Evolutionary conservation across 352 stramenopile genomes (phyloP).

Genomic region (Pythium sukuiense): DNA sequence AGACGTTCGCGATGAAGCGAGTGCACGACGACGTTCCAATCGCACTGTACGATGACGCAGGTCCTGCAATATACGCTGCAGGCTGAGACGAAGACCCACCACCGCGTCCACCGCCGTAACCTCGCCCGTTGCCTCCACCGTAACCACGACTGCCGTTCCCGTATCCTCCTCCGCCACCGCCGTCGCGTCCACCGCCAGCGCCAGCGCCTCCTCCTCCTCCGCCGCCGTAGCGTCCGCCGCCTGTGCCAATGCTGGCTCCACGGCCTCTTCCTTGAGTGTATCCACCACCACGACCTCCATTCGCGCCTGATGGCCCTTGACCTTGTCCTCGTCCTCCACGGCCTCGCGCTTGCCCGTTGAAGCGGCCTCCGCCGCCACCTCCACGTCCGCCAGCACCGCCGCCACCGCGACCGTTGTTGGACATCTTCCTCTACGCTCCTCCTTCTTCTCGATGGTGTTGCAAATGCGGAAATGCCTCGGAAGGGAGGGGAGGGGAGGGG

Average conservation of each 20-base stretch:
- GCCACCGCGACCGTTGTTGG: neutral
- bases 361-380: neutral
- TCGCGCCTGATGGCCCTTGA: neutral
- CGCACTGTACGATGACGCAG: conserved; percentile 4
- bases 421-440: neutral
- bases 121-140: neutral
- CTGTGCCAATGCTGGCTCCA: neutral
- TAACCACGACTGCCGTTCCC: neutral
- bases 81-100: neutral
- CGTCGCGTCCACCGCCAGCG: neutral
- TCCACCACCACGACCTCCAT: neutral
- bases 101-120: neutral
- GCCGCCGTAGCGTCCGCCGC: neutral
- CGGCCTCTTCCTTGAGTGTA: neutral
- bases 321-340: conserved; percentile 6
- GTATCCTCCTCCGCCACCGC: neutral
- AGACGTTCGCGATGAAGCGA: conserved; percentile 45
- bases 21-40: conserved; percentile 30
- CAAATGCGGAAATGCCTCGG: no score
- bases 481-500: neutral
- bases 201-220: no score
- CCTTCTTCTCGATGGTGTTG: neutral
- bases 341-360: neutral
- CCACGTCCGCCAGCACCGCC: conserved; percentile 1
- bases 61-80: neutral